phyloP scores from a whole-genome alignment of 129 eudicot genomes.

The Saposhnikovia divaricata region DNA sequence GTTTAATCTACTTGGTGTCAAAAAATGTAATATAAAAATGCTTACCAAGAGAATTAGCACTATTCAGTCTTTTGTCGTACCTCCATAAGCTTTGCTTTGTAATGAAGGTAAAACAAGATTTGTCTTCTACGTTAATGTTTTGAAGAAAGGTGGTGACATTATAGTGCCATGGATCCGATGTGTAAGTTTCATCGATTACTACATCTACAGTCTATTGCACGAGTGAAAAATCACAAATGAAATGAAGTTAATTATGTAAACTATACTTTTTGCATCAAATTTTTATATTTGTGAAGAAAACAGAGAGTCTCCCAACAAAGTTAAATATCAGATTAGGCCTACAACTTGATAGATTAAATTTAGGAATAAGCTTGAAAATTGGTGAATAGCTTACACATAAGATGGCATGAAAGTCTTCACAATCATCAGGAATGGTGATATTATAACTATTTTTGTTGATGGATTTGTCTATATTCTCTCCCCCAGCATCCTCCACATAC shows the following conservation, averaged over 20 bases:
- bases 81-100: conserved; percentile 85
- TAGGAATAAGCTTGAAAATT: neutral
- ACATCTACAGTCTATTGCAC: conserved; percentile 68
- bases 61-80: conserved; percentile 65
- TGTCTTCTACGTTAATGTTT: conserved; percentile 64
- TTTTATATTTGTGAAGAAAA: neutral
- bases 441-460: conserved; percentile 72
- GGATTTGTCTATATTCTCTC: conserved; percentile 76
- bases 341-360: neutral
- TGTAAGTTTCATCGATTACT: conserved; percentile 69
- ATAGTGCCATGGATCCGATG: conserved; percentile 54
- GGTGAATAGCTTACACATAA: conserved; percentile 63
- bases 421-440: conserved; percentile 58
- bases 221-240: neutral
- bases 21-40: neutral
- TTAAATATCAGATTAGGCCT: neutral
- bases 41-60: conserved; percentile 61
- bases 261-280: too few species aligned
- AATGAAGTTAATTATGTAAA: neutral
- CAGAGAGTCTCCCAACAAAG: too few species aligned
- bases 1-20: neutral
- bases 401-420: conserved; percentile 88
- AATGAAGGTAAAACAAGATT: conserved; percentile 69
- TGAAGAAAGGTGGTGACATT: conserved; percentile 57
- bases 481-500: conserved; percentile 96